Evolutionary conservation across 768 basidiomycete genomes (phyloP).

Genomic region (Tubosaeta sp.): DNA sequence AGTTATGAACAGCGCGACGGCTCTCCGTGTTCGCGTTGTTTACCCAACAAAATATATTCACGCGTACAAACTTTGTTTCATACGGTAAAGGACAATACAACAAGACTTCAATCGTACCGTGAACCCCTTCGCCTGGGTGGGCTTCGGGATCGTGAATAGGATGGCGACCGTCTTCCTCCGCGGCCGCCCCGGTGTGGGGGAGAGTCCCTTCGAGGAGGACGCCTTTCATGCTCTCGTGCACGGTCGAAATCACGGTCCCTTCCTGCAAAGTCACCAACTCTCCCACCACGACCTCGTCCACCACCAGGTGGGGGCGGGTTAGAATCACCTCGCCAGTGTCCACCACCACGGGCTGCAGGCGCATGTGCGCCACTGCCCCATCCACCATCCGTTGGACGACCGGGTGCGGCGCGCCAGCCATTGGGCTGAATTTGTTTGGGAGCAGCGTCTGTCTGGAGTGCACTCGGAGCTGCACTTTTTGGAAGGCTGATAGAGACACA

Average conservation of each 20-base stretch:
- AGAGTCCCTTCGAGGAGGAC: constrained; percentile 47
- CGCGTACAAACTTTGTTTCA: background rate
- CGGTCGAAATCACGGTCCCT: constrained; percentile 37
- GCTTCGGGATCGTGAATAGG: constrained; percentile 39
- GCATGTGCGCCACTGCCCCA: constrained; percentile 42
- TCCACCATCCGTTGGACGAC: constrained; percentile 42
- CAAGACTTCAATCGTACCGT: constrained; percentile 28
- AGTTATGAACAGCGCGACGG: background rate
- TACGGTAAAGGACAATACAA: constrained; percentile 1
- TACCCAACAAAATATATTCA: background rate
- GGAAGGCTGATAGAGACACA: constrained; percentile 72
- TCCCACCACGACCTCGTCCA: constrained; percentile 42
- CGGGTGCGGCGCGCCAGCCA: constrained; percentile 32
- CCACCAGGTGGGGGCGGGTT: constrained; percentile 41
- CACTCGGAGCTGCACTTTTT: constrained; percentile 47
- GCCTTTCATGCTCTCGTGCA: constrained; percentile 42
- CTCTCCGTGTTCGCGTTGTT: background rate
- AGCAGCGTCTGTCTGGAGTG: constrained; percentile 45
- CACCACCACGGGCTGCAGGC: constrained; percentile 49
- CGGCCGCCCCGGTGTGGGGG: constrained; percentile 45
- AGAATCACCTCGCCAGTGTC: constrained; percentile 75
- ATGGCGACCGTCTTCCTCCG: constrained; percentile 36
- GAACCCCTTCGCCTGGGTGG: constrained; percentile 36
- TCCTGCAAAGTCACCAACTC: constrained; percentile 30
- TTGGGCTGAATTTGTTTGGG: constrained; percentile 33